Percentiles rank a stretch among this genome's conserved stretches.
phyloP scores from a whole-genome alignment of 768 basidiomycete species.

The Xerocomellus chrysenteron region DNA sequence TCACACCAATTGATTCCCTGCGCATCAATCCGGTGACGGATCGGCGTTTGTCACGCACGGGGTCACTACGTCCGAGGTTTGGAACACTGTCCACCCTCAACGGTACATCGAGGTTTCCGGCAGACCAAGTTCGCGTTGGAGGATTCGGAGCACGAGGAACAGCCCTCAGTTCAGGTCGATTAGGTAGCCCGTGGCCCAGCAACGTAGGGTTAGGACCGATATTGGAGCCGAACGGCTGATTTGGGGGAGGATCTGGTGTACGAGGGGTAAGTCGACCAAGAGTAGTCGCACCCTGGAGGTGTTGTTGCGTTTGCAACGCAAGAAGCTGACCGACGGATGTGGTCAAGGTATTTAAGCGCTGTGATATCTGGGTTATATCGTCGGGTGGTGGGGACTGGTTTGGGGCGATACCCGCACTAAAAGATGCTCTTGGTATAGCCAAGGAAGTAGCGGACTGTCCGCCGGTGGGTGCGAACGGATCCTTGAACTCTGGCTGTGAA shows the following conservation, averaged over 20 bases:
- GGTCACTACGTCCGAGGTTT: conserved; percentile 37
- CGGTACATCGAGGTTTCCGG: conserved; percentile 74
- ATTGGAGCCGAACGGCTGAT: conserved; percentile 38
- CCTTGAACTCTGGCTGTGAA: conserved; percentile 73
- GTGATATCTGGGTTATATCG: conserved; percentile 74
- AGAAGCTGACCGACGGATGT: conserved; percentile 85
- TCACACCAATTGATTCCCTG: conserved; percentile 73
- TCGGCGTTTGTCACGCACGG: conserved; percentile 67
- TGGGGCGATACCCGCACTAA: conserved; percentile 66
- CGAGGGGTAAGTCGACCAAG: conserved; percentile 34
- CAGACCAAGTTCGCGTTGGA: conserved; percentile 83
- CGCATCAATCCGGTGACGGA: conserved; percentile 67
- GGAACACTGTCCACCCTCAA: conserved; percentile 48
- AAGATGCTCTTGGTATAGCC: conserved; percentile 57
- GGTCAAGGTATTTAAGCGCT: conserved; percentile 75
- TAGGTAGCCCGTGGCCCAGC: conserved; percentile 61
- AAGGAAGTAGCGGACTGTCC: conserved; percentile 34
- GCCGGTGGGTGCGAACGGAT: conserved; percentile 62
- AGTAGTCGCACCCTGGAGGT: conserved; percentile 48
- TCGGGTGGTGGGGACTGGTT: conserved; percentile 67
- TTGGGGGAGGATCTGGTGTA: conserved; percentile 46
- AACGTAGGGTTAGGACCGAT: conserved; percentile 38
- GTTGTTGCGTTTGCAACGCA: conserved; percentile 73
- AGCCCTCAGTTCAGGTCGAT: conserved; percentile 62
- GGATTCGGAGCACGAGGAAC: conserved; percentile 62